Conservation (phyloP, 106 monocot species). For the Dioscorea alata region DNA sequence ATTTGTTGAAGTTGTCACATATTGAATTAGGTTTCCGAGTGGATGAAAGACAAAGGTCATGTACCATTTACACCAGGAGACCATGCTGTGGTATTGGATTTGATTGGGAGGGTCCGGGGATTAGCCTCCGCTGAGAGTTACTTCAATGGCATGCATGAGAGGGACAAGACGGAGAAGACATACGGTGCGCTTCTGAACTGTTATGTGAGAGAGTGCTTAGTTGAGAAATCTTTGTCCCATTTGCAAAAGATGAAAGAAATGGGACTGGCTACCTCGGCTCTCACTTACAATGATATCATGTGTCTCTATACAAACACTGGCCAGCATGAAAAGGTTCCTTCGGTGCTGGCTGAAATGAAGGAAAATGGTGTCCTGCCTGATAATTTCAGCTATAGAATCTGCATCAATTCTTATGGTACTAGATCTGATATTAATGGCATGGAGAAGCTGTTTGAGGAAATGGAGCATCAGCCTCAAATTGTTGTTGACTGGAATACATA, state of each 20-base stretch:
- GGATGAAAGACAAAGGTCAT: slow-evolving; percentile 53
- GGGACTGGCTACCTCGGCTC: slow-evolving; percentile 47
- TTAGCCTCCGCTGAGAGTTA: slow-evolving; percentile 47
- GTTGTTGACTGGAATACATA: slow-evolving; percentile 83
- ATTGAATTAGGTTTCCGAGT: slow-evolving; percentile 58
- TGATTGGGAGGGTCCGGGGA: slow-evolving; percentile 61
- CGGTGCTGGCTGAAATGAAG: slow-evolving; percentile 63
- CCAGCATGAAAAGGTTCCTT: slow-evolving; percentile 62
- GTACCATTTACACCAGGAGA: slow-evolving; percentile 35
- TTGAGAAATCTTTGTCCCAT: slow-evolving; percentile 55
- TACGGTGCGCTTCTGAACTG: slow-evolving; percentile 80
- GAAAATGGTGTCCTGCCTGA: slow-evolving; percentile 49
- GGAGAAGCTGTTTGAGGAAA: slow-evolving; percentile 66
- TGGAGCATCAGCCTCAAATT: slow-evolving; percentile 71
- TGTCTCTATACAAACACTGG: slow-evolving; percentile 53
- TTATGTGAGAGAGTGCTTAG: slow-evolving; percentile 46
- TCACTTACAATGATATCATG: slow-evolving; percentile 79
- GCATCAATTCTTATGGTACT: slow-evolving; percentile 67
- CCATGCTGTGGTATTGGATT: slow-evolving; percentile 71
- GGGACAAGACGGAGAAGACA: slow-evolving; percentile 51
- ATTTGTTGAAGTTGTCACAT: neutral
- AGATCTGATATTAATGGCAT: slow-evolving; percentile 47
- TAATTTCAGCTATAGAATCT: slow-evolving; percentile 76
- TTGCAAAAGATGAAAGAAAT: slow-evolving; percentile 67
- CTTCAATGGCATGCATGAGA: slow-evolving; percentile 44